Percentiles rank a stretch among this genome's conserved stretches.
Evolutionary conservation across 352 stramenopile species (phyloP).

Genomic region (Blastocystis sp.): DNA sequence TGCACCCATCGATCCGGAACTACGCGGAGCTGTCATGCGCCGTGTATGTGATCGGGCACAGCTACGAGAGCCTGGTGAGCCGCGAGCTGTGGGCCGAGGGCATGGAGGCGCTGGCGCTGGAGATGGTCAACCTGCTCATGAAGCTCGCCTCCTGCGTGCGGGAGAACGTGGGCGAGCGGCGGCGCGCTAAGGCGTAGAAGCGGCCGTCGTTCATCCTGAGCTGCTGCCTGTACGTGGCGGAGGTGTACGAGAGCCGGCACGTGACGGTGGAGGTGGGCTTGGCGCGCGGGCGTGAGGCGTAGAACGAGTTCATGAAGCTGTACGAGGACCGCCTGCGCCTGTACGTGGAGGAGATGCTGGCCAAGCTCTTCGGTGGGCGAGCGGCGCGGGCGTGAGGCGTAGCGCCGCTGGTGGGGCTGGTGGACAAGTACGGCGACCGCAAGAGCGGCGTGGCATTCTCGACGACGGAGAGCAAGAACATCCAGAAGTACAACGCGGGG

Average conservation of each 20-base stretch:
- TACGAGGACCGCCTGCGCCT: constrained; percentile 49
- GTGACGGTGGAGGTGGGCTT: constrained; percentile 12
- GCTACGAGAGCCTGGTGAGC: constrained; percentile 12
- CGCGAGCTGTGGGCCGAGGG: constrained; percentile 11
- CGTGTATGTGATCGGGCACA: constrained; percentile 24
- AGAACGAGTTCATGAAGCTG: constrained; percentile 32
- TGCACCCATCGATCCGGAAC: background rate
- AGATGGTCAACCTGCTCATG: constrained; percentile 61
- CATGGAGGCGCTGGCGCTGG: background rate
- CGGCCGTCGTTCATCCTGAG: constrained; percentile 38
- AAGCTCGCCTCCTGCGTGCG: constrained; percentile 48
- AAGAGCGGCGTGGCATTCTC: constrained; percentile 1
- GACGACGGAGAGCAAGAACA: constrained; percentile 29
- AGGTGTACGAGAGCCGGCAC: constrained; percentile 25
- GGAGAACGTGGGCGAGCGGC: constrained; percentile 17
- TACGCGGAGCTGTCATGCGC: constrained; percentile 30
- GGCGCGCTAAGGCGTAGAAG: constrained; percentile 5
- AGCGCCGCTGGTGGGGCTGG: constrained; percentile 9
- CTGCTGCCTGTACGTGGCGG: constrained; percentile 39
- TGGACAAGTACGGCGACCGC: constrained; percentile 24
- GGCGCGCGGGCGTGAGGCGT: background rate
- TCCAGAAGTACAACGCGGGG: constrained; percentile 4
- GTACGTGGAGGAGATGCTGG: constrained; percentile 54
- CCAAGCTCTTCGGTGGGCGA: constrained; percentile 27
- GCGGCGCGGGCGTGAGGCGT: background rate